A percentile compares a stretch with the other conserved stretches of the same genome.
Conservation (phyloP, 257 asterid genomes). For the Lycium ferocissimum region DNA sequence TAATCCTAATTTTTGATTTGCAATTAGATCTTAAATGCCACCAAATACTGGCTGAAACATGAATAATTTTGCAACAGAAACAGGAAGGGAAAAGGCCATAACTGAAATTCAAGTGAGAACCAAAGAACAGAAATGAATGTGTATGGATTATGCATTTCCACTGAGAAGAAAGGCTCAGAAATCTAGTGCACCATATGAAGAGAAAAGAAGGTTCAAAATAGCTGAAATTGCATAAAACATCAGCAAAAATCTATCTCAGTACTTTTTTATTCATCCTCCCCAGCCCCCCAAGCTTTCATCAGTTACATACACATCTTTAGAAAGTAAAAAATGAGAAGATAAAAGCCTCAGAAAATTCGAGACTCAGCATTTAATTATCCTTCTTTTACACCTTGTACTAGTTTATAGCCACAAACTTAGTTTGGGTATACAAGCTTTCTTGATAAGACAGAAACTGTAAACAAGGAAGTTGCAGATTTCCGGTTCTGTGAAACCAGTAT, state of each 20-base stretch:
- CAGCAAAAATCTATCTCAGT: background rate
- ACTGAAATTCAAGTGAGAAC: background rate
- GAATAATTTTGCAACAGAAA: slow-evolving; percentile 1
- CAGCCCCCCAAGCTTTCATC: background rate
- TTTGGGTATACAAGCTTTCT: background rate
- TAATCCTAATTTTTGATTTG: background rate
- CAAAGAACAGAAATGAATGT: background rate
- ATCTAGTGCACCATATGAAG: background rate
- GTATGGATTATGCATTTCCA: background rate
- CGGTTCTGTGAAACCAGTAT: background rate
- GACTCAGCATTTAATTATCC: background rate
- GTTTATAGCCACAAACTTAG: background rate
- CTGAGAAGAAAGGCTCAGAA: background rate
- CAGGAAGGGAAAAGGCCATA: background rate
- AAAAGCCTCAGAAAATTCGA: background rate
- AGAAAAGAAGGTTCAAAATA: background rate
- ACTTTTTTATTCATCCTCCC: background rate
- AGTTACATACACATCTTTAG: background rate
- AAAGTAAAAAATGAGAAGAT: background rate
- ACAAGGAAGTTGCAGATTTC: background rate
- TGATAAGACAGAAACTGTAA: background rate
- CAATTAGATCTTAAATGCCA: background rate
- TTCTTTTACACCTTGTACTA: background rate
- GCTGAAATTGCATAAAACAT: background rate
- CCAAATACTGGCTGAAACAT: background rate